A percentile compares a stretch with the other conserved stretches of the same genome.
These are phyloP conservation scores for Thermomyces lanuginosus DNA, from an alignment of 2,329 filamentous ascomycete species.

Conservation along the genomic window DNA sequence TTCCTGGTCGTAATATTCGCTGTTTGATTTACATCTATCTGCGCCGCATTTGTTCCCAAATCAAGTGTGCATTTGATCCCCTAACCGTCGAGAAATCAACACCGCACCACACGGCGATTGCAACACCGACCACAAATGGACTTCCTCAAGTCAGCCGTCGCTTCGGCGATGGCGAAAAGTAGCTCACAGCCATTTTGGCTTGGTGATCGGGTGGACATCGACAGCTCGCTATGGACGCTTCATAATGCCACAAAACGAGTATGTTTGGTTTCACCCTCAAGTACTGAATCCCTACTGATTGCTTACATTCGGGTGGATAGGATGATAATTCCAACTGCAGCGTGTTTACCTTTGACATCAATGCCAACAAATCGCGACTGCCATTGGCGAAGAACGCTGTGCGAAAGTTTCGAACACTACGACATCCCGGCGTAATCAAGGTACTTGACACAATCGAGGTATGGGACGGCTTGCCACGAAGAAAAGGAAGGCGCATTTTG, in stretches of 20 bases:
- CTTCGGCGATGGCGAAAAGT: slow-evolving; percentile 88
- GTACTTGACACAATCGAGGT: slow-evolving; percentile 91
- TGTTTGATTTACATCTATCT: too few species aligned
- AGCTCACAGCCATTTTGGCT: slow-evolving; percentile 86
- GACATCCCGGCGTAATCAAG: slow-evolving; percentile 88
- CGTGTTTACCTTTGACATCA: slow-evolving; percentile 89
- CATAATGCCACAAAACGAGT: slow-evolving; percentile 88
- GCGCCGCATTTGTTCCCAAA: too few species aligned
- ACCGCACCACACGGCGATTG: not conserved
- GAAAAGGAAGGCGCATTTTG: not conserved
- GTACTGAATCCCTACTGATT: not conserved
- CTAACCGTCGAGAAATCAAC: too few species aligned
- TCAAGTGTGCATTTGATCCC: too few species aligned
- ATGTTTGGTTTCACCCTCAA: slow-evolving; percentile 13
- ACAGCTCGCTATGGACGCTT: slow-evolving; percentile 90
- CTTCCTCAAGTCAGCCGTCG: slow-evolving; percentile 93
- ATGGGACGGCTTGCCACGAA: slow-evolving; percentile 10
- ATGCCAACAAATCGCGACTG: slow-evolving; percentile 60
- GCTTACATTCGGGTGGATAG: slow-evolving; percentile 29
- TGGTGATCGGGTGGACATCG: slow-evolving; percentile 79
- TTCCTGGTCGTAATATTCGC: too few species aligned
- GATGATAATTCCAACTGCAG: slow-evolving; percentile 90
- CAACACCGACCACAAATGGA: slow-evolving; percentile 47
- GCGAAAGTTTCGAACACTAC: slow-evolving; percentile 79
- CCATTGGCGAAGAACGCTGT: slow-evolving; percentile 85